Conservation (phyloP, 1,139 yeast genomes). For the Geotrichum australiense region DNA sequence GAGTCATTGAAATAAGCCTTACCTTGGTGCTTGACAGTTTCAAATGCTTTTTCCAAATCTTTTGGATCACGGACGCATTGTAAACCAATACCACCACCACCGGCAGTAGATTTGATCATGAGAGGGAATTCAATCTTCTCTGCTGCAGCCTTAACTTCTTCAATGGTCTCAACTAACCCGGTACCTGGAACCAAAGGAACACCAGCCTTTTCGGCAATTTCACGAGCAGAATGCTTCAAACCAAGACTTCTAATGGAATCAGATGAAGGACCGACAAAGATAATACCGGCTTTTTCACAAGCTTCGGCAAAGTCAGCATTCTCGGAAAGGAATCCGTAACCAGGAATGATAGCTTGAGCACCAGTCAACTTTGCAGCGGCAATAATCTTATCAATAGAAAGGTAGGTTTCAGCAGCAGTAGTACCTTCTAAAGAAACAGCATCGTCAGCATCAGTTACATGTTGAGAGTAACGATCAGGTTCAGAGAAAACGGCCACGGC, state of each 20-base stretch:
- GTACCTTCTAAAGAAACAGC: conserved; percentile 72
- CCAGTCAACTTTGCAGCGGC: conserved; percentile 75
- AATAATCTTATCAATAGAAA: conserved; percentile 75
- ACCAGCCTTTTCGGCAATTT: conserved; percentile 76
- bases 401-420: conserved; percentile 85
- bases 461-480: conserved; percentile 82
- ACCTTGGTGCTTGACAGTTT: conserved; percentile 90
- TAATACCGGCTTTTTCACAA: conserved; percentile 73
- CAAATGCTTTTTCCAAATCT: conserved; percentile 77
- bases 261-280: conserved; percentile 93
- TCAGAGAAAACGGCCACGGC: conserved; percentile 88
- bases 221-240: conserved; percentile 92
- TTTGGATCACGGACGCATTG: conserved; percentile 80
- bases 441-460: conserved; percentile 74
- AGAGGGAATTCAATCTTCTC: conserved; percentile 76
- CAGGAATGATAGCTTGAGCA: conserved; percentile 93
- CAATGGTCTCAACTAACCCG: conserved; percentile 60
- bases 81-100: conserved; percentile 98
- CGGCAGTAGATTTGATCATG: conserved; percentile 96
- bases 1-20: conserved; percentile 87
- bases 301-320: conserved; percentile 93
- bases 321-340: conserved; percentile 93
- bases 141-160: conserved; percentile 75
- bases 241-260: conserved; percentile 87
- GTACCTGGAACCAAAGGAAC: conserved; percentile 97